Conservation (phyloP, 495 filamentous ascomycete species). For the Tuber indicum region DNA sequence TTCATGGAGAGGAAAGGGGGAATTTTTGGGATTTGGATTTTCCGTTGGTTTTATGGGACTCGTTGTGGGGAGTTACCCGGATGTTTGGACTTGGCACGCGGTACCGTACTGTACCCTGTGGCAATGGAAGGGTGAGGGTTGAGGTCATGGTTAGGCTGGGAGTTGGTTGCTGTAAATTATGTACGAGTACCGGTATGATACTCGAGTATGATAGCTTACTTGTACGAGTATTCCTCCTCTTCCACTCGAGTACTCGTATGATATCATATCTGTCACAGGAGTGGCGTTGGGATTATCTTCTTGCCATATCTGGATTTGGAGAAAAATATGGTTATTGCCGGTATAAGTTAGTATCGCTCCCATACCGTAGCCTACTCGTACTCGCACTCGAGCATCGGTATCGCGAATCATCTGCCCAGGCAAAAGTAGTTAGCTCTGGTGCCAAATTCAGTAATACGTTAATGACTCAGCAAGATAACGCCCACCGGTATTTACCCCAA, state of each 20-base stretch:
- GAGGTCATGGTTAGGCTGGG: neutral
- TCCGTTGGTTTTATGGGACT: neutral
- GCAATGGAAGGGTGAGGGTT: neutral
- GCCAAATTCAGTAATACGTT: neutral
- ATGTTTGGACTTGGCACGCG: neutral
- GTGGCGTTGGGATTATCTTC: neutral
- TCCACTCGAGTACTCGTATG: too few relatives aligned
- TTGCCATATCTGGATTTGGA: neutral
- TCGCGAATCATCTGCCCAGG: neutral
- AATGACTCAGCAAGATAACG: neutral
- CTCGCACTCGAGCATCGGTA: too few relatives aligned
- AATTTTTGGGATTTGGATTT: neutral
- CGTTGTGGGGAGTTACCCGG: neutral
- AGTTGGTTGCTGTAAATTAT: neutral
- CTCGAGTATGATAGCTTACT: too few relatives aligned
- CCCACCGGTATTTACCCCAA: neutral
- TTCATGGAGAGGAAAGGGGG: constrained; percentile 53
- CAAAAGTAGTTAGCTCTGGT: neutral
- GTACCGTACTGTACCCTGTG: neutral
- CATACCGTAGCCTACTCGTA: too few relatives aligned
- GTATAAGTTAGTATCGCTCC: too few relatives aligned
- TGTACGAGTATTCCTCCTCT: too few relatives aligned
- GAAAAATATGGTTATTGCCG: too few relatives aligned
- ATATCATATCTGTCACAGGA: too few relatives aligned
- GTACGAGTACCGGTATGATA: too few relatives aligned